Evolutionary conservation across 768 basidiomycete species (phyloP), one percentile per base, ranked within the genome.

Genomic region (Boletus edulis): DNA sequence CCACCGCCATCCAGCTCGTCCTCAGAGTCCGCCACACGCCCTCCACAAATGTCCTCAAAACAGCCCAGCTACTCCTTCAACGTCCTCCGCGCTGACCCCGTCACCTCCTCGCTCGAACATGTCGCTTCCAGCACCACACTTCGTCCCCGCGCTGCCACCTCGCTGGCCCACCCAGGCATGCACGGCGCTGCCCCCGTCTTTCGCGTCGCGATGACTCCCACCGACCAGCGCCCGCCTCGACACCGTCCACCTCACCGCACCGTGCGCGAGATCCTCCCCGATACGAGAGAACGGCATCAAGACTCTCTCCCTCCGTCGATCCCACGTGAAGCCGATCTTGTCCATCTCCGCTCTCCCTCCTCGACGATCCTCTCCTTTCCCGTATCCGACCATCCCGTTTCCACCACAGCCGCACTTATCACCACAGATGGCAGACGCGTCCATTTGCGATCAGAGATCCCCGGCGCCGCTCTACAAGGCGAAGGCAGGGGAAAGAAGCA

Each of bases 11-110:
- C 66, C 9, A 59, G 60, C 45, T 66, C 68, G 0, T 67, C 65
- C 40, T 71, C 67, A 34, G 68, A 71, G 34, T 67, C 65, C 3
- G 63, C 65, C 3, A 38, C 58, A 13, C 65, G 56, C 17, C 34
- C 58, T 15, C 67, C 62, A 22, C 56, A 46, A 11, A 51, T 51
- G 27, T 54, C 64, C 7, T 29, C 60, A 3, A 59, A 62, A 20
- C 56, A 55, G 5, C 58, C 65, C 9, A 42, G 35, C 27, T 75
- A 71, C 61, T 76, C 76, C 3, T 80, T 77, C 66, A 75, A 73
- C 59, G 75, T 79, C n/a, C 70, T 77, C 37, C 72, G 75, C 18
- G 74, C 79, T 7, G 73, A 76, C 55, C 77, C 78, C 27, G 41
- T 72, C 51, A 71, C 67, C 4, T 61, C 73, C 4, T 77, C 78